phyloP scores from a whole-genome alignment of 768 basidiomycete genomes.

The Mycena chlorophos region DNA sequence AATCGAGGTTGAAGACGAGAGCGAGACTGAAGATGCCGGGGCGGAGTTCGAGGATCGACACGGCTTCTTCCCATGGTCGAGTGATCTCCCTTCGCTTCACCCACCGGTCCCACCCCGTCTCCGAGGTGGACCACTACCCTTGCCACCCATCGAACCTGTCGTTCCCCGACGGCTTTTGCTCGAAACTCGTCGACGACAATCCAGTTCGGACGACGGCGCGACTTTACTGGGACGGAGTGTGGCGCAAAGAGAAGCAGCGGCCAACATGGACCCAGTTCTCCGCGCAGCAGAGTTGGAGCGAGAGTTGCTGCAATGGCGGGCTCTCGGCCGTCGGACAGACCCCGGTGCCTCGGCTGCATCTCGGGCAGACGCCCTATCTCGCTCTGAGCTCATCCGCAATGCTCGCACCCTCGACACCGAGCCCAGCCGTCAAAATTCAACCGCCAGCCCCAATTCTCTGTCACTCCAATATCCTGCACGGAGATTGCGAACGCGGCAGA shows the following conservation, averaged over 20 bases:
- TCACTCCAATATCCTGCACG: background rate
- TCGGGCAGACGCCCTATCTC: slow-evolving; percentile 15
- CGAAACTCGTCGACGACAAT: slow-evolving; percentile 29
- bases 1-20: slow-evolving; percentile 14
- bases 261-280: slow-evolving; percentile 17
- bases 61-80: slow-evolving; percentile 16
- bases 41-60: slow-evolving; percentile 21
- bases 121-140: slow-evolving; percentile 20
- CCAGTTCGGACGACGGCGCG: slow-evolving; percentile 33
- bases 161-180: slow-evolving; percentile 28
- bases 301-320: slow-evolving; percentile 27
- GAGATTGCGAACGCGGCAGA: slow-evolving; percentile 21
- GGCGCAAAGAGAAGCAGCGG: slow-evolving; percentile 39
- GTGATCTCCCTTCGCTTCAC: slow-evolving; percentile 11
- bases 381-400: slow-evolving; percentile 14
- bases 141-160: slow-evolving; percentile 18
- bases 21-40: slow-evolving; percentile 16
- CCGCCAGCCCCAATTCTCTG: slow-evolving; percentile 9
- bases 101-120: slow-evolving; percentile 16
- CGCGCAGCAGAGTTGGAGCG: slow-evolving; percentile 27
- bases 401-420: slow-evolving; percentile 25
- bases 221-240: slow-evolving; percentile 43
- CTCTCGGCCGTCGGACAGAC: slow-evolving; percentile 25
- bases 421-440: slow-evolving; percentile 11
- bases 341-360: slow-evolving; percentile 15